Percentiles rank a stretch among this genome's conserved stretches.
Evolutionary conservation across 306 rosid species (phyloP).

Genomic region (Senna siamea): DNA sequence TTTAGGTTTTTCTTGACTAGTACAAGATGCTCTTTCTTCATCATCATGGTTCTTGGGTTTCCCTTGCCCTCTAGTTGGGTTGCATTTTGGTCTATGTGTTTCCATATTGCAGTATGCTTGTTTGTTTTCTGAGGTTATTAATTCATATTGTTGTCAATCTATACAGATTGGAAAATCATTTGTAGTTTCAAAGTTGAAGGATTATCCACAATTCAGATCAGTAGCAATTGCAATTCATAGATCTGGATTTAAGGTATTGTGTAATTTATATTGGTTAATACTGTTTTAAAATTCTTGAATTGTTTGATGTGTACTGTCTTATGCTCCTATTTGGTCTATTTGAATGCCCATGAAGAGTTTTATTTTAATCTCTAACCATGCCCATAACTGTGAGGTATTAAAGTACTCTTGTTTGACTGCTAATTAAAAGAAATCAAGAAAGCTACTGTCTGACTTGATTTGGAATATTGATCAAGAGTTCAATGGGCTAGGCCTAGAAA

Average conservation of each 20-base stretch:
- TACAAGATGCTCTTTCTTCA: conserved; percentile 21
- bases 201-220: conserved; percentile 86
- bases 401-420: conserved; percentile 18
- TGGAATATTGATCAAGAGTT: conserved; percentile 1
- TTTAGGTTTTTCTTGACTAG: conserved; percentile 13
- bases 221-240: conserved; percentile 81
- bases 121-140: conserved; percentile 25
- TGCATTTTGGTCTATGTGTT: conserved; percentile 23
- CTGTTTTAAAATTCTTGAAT: conserved; percentile 13
- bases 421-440: conserved; percentile 10
- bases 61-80: conserved; percentile 11
- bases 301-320: conserved; percentile 3
- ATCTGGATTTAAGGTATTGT: conserved; percentile 87
- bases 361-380: background rate
- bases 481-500: background rate
- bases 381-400: conserved; percentile 20
- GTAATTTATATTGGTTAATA: conserved; percentile 13
- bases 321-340: conserved; percentile 22
- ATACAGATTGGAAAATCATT: conserved; percentile 89
- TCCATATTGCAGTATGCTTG: conserved; percentile 20
- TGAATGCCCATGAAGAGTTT: background rate
- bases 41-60: conserved; percentile 2
- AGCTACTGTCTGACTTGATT: background rate
- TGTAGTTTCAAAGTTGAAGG: conserved; percentile 89
- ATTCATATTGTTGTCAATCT: conserved; percentile 34